Conservation (phyloP, 2,329 filamentous ascomycete genomes). For the Penicillium psychrosexuale region DNA sequence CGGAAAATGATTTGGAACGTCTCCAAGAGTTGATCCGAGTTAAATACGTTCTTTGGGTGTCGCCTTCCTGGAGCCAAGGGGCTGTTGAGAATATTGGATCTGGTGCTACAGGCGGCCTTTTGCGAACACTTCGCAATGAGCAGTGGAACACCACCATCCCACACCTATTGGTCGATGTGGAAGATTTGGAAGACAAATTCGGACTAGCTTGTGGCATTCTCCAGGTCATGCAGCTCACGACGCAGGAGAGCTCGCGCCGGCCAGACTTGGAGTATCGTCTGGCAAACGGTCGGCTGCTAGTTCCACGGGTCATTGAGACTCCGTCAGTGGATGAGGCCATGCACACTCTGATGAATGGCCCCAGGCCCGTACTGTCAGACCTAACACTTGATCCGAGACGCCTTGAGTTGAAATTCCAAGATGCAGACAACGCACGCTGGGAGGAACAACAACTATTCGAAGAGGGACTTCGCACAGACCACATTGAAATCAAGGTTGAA, state of each 20-base stretch:
- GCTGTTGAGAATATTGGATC: constrained; percentile 14
- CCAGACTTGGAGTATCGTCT: constrained; percentile 15
- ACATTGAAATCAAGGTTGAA: constrained; percentile 15
- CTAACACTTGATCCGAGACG: constrained; percentile 8
- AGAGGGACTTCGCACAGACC: constrained; percentile 4
- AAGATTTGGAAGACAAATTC: constrained; percentile 10
- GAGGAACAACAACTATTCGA: constrained; percentile 1
- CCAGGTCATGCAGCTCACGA: constrained; percentile 16
- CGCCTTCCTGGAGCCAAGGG: constrained; percentile 14
- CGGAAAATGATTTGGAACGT: constrained; percentile 6
- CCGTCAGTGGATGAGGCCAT: constrained; percentile 14
- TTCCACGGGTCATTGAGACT: constrained; percentile 13
- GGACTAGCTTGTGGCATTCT: constrained; percentile 11
- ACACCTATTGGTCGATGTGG: constrained; percentile 17
- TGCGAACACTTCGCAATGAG: constrained; percentile 28
- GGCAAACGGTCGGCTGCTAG: constrained; percentile 11
- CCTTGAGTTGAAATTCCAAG: constrained; percentile 12
- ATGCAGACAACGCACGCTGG: constrained; percentile 10
- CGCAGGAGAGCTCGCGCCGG: constrained; percentile 11
- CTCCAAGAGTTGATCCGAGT: constrained; percentile 13
- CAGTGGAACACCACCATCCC: constrained; percentile 19
- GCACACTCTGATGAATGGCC: constrained; percentile 15
- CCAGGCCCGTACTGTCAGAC: constrained; percentile 10
- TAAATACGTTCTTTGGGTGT: constrained; percentile 22
- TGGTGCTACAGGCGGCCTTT: constrained; percentile 21